Percentiles rank a stretch among this genome's conserved stretches.
These are phyloP conservation scores for Huntiella savannae DNA, from an alignment of 2,329 filamentous ascomycete species.

Conservation along the genomic window DNA sequence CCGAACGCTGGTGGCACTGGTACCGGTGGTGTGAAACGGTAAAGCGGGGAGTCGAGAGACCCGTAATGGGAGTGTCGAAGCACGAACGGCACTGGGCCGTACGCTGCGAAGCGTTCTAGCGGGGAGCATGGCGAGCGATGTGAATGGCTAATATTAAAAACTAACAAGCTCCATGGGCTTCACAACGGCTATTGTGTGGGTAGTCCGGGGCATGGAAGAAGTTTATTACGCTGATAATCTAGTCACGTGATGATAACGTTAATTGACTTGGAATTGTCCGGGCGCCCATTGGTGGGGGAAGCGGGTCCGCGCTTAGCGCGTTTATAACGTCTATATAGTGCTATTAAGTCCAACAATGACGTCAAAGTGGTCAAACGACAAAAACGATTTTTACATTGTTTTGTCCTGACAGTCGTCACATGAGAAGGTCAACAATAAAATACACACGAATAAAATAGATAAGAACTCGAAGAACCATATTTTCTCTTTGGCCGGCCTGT, in stretches of 20 bases:
- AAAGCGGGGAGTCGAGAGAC: too few species aligned
- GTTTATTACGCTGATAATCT: slow-evolving; percentile 1
- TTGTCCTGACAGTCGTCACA: too few species aligned
- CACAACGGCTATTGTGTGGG: neutral
- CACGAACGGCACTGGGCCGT: neutral
- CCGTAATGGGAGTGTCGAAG: neutral
- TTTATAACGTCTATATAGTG: neutral
- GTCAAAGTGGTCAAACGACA: too few species aligned
- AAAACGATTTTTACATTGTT: too few species aligned
- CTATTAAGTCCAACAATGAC: too few species aligned
- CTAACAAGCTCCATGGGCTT: neutral
- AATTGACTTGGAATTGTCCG: neutral
- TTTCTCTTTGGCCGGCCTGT: too few species aligned
- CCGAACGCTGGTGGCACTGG: too few species aligned
- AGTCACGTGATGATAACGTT: slow-evolving; percentile 9
- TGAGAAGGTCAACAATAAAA: too few species aligned
- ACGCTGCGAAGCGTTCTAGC: neutral
- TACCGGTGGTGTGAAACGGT: too few species aligned
- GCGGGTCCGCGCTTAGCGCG: neutral
- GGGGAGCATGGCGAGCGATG: slow-evolving; percentile 3
- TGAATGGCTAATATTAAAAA: neutral
- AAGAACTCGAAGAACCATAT: too few species aligned
- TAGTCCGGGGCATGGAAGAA: neutral
- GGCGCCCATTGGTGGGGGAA: slow-evolving; percentile 1
- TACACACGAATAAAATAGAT: too few species aligned